Percentiles rank a stretch among this genome's conserved stretches.
Conservation (phyloP, 2,329 filamentous ascomycete genomes). For the Cercospora zeina region DNA sequence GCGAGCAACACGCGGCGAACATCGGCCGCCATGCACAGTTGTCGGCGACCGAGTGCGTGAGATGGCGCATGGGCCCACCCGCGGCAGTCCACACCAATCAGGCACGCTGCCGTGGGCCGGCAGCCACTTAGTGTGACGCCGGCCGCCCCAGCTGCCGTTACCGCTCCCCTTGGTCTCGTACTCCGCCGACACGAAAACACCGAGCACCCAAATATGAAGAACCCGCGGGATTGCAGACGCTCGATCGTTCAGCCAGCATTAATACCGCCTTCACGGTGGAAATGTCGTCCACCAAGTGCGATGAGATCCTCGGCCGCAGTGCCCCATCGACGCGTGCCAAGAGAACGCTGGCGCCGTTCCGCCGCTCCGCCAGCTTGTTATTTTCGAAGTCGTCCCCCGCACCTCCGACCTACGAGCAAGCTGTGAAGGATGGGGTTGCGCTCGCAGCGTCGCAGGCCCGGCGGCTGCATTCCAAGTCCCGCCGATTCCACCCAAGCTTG, state of each 20-base stretch:
- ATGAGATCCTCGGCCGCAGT: conserved; percentile 4
- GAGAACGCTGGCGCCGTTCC: background rate
- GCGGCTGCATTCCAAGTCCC: background rate
- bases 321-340: background rate
- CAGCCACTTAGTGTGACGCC: background rate
- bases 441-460: background rate
- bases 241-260: background rate
- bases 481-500: background rate
- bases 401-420: background rate
- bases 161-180: background rate
- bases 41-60: background rate
- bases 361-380: conserved; percentile 1
- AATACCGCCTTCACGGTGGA: background rate
- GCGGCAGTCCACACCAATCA: conserved; percentile 1
- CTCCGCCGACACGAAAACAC: conserved; percentile 7
- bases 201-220: conserved; percentile 4
- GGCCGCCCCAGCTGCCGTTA: background rate
- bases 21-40: background rate
- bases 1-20: background rate
- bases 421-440: background rate
- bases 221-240: background rate
- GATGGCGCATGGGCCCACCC: background rate
- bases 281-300: conserved; percentile 4
- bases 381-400: background rate
- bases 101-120: background rate